A percentile compares a stretch with the other conserved stretches of the same genome.
These are phyloP conservation scores for Phtheirospermum japonicum DNA, from an alignment of 257 asterid species.

Conservation along the genomic window DNA sequence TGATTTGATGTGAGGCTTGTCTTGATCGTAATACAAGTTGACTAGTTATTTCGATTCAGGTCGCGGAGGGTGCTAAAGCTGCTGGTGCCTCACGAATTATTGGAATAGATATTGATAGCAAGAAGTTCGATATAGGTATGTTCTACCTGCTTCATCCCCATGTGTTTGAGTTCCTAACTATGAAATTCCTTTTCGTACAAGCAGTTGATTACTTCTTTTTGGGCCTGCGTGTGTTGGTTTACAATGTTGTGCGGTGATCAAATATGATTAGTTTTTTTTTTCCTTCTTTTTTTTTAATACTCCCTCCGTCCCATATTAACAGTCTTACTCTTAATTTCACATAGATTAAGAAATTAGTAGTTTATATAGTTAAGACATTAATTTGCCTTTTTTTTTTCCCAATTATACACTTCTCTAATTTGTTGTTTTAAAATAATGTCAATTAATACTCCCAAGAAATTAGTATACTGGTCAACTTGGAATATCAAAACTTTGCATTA, in stretches of 20 bases:
- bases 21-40: conserved; percentile 16
- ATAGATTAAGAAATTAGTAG: too few species aligned
- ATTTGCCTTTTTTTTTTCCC: too few species aligned
- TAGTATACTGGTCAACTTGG: too few species aligned
- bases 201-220: neutral
- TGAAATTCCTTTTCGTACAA: neutral
- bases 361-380: too few species aligned
- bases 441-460: too few species aligned
- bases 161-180: neutral
- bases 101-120: conserved; percentile 89
- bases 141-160: conserved; percentile 6
- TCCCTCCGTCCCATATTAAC: too few species aligned
- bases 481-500: too few species aligned
- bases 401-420: too few species aligned
- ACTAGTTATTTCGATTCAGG: conserved; percentile 43
- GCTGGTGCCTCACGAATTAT: conserved; percentile 97
- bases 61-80: conserved; percentile 98
- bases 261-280: too few species aligned
- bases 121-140: conserved; percentile 75
- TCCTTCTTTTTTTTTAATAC: too few species aligned
- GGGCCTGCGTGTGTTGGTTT: neutral
- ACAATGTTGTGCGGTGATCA: neutral
- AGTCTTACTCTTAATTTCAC: too few species aligned
- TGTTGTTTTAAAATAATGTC: too few species aligned
- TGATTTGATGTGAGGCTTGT: conserved; percentile 20